Conservation (phyloP, 2,329 filamentous ascomycete species). For the Lecanosticta acicola region DNA sequence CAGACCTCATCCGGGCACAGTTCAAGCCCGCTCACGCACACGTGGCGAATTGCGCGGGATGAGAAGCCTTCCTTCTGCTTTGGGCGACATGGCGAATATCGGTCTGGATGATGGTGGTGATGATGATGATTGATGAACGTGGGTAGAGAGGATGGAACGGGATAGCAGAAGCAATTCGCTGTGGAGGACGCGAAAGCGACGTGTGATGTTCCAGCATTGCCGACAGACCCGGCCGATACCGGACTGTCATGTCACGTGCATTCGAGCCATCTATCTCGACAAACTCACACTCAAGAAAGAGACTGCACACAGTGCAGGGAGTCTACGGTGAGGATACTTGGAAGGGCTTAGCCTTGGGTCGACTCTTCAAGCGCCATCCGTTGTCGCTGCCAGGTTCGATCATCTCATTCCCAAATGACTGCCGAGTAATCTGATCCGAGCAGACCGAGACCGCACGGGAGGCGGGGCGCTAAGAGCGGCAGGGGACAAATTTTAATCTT, state of each 20-base stretch:
- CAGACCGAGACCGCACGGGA: not conserved
- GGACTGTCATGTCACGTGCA: not conserved
- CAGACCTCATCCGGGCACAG: no score
- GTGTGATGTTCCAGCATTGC: no score
- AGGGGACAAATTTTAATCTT: not conserved
- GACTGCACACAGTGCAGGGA: not conserved
- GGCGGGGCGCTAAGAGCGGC: not conserved
- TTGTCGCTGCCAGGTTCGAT: no score
- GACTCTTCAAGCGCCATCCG: no score
- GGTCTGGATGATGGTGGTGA: not conserved
- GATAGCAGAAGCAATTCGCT: no score
- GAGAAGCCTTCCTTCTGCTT: no score
- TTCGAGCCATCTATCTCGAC: no score
- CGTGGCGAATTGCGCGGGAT: not conserved
- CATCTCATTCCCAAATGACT: no score
- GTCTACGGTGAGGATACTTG: not conserved
- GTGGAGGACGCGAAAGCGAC: no score
- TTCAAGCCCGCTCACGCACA: not conserved
- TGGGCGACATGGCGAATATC: not conserved
- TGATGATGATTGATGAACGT: no score
- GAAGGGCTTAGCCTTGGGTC: not conserved
- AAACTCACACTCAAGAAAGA: no score
- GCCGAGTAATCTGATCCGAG: not conserved
- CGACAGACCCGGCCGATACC: not conserved
- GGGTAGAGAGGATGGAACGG: no score